phyloP scores from a whole-genome alignment of 2,329 filamentous ascomycete genomes.

The Ophiostoma himal-ulmi region DNA sequence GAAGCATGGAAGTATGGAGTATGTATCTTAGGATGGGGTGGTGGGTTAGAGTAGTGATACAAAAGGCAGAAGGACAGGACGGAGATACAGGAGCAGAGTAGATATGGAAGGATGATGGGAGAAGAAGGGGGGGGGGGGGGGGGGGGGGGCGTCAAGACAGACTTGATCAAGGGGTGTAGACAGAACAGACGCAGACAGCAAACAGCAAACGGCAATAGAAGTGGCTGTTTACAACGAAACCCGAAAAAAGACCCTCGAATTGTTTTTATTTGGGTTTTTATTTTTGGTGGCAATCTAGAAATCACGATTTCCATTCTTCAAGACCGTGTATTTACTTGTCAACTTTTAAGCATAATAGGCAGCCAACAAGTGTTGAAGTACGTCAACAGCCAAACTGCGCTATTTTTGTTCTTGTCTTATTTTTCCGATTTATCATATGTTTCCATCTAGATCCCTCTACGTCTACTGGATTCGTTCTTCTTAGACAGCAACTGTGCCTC shows the following conservation, averaged over 20 bases:
- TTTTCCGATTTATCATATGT: too few species aligned
- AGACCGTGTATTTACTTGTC: too few species aligned
- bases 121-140: background rate
- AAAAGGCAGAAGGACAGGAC: constrained; percentile 6
- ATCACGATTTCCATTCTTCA: too few species aligned
- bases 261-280: too few species aligned
- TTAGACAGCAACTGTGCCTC: background rate
- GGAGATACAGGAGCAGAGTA: constrained; percentile 4
- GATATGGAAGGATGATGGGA: background rate
- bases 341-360: too few species aligned
- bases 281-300: too few species aligned
- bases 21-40: background rate
- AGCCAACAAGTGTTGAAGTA: too few species aligned
- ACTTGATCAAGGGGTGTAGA: background rate
- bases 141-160: background rate
- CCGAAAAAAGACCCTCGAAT: background rate
- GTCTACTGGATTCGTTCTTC: background rate
- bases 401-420: too few species aligned
- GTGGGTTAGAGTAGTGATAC: constrained; percentile 4
- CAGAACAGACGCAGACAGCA: background rate
- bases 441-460: too few species aligned
- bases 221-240: background rate
- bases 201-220: background rate
- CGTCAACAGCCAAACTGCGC: too few species aligned
- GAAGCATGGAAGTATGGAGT: background rate